Percentiles rank a stretch among this genome's conserved stretches.
These are phyloP conservation scores for Fusarium udum DNA, from an alignment of 2,329 filamentous ascomycete species.

Conservation along the genomic window DNA sequence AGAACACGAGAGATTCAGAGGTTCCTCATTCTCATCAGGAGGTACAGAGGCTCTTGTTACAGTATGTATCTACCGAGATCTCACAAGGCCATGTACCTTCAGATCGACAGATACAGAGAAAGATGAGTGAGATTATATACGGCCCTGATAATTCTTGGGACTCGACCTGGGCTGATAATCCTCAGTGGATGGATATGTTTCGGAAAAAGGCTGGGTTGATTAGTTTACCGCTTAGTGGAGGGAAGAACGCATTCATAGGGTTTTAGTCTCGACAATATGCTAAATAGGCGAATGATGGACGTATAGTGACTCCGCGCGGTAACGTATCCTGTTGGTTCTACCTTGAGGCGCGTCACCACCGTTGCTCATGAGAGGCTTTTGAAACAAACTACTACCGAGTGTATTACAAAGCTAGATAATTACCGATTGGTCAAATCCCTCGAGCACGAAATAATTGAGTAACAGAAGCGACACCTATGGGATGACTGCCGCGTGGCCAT, in stretches of 20 bases:
- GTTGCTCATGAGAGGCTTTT: neutral
- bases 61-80: neutral
- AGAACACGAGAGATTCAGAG: accelerated
- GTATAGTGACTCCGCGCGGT: accelerated
- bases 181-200: neutral
- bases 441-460: accelerated
- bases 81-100: neutral
- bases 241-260: neutral
- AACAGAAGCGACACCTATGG: neutral
- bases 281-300: neutral
- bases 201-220: neutral
- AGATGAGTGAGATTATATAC: neutral
- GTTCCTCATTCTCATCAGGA: neutral
- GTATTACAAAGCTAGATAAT: neutral
- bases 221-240: neutral
- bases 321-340: neutral
- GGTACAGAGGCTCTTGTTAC: neutral
- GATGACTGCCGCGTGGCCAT: too few relatives aligned
- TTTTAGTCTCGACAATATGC: neutral
- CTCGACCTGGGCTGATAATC: neutral
- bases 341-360: neutral
- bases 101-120: neutral
- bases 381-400: neutral
- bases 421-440: accelerated
- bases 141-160: neutral